Conservation (phyloP, 139 green algal genomes). For the Desmodesmus armatus region DNA sequence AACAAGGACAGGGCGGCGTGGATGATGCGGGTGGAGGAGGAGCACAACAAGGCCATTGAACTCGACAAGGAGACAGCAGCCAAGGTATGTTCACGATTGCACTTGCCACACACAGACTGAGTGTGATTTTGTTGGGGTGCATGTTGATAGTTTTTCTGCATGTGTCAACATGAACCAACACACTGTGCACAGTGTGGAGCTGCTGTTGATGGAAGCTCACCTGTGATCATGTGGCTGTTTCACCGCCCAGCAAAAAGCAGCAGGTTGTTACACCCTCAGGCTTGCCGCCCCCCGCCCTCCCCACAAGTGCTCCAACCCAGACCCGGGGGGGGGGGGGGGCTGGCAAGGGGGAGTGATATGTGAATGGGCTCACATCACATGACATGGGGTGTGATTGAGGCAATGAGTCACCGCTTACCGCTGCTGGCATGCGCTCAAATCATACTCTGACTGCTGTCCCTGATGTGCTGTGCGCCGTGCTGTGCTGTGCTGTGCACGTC, state of each 20-base stretch:
- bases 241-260: too few relatives aligned
- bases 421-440: too few relatives aligned
- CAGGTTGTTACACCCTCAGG: too few relatives aligned
- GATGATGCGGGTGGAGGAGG: conserved; percentile 77
- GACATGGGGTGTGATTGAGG: too few relatives aligned
- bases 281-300: too few relatives aligned
- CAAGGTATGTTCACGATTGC: conserved; percentile 24
- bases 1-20: conserved; percentile 78
- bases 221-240: too few relatives aligned
- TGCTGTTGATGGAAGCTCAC: too few relatives aligned
- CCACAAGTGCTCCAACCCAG: too few relatives aligned
- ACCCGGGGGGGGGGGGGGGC: too few relatives aligned
- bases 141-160: background rate
- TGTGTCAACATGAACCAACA: background rate
- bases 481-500: background rate
- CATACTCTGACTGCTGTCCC: background rate
- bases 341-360: too few relatives aligned
- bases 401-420: too few relatives aligned
- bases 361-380: too few relatives aligned
- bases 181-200: background rate
- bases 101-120: background rate
- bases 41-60: conserved; percentile 76
- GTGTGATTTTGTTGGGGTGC: background rate
- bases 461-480: background rate
- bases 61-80: conserved; percentile 78